Evolutionary conservation across 257 asterid species (phyloP).

Genomic region (Solanum appendiculatum): DNA sequence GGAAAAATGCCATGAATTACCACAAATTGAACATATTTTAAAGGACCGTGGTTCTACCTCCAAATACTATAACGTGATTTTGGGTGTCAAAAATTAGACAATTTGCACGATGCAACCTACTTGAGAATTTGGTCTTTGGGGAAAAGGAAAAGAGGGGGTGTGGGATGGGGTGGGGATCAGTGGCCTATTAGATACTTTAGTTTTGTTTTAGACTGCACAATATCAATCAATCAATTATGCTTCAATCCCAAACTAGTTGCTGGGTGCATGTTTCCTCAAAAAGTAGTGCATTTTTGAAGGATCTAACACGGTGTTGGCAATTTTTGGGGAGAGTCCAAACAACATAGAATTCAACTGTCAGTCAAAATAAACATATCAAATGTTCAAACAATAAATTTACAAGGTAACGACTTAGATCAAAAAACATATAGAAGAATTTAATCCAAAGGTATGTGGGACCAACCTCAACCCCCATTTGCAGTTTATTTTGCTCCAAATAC

Average conservation of each 20-base stretch:
- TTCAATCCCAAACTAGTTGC: too few species aligned
- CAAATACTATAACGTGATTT: not conserved
- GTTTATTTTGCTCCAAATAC: conserved; percentile 56
- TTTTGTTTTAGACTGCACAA: too few species aligned
- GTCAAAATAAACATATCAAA: not conserved
- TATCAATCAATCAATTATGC: too few species aligned
- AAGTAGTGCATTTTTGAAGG: too few species aligned
- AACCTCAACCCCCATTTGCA: conserved; percentile 96
- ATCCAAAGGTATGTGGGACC: not conserved
- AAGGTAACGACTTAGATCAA: not conserved
- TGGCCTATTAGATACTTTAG: too few species aligned
- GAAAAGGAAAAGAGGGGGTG: too few species aligned
- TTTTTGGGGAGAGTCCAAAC: too few species aligned
- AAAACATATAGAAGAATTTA: not conserved
- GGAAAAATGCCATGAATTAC: not conserved
- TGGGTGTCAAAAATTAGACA: not conserved
- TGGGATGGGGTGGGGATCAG: too few species aligned
- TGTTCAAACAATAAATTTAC: not conserved
- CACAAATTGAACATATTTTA: not conserved
- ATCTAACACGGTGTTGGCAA: too few species aligned
- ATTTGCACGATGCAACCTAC: not conserved
- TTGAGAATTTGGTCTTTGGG: too few species aligned
- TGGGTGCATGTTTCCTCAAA: too few species aligned
- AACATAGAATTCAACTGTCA: not conserved
- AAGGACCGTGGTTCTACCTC: not conserved